Percentiles rank a stretch among this genome's conserved stretches.
Conservation (phyloP, 1,284 basidiomycete species). For the Puccinia polysora region DNA sequence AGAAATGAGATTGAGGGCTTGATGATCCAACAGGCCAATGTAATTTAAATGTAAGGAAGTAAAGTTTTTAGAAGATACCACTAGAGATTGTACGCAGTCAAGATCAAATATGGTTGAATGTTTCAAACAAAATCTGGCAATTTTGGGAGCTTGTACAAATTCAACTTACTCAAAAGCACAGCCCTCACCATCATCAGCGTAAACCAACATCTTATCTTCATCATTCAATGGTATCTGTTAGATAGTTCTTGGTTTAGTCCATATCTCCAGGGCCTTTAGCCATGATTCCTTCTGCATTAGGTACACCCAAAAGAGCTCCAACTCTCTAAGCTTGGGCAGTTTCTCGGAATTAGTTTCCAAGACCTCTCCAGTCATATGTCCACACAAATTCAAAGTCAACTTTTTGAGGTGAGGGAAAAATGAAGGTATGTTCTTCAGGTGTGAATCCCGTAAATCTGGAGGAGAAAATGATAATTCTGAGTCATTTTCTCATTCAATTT, state of each 20-base stretch:
- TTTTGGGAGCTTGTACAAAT: slow-evolving; percentile 2
- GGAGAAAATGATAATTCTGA: too few relatives aligned
- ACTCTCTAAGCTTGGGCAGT: slow-evolving; percentile 63
- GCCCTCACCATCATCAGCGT: slow-evolving; percentile 7
- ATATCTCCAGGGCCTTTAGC: background rate
- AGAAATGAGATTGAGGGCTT: slow-evolving; percentile 61
- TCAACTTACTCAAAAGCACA: background rate
- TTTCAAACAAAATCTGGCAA: slow-evolving; percentile 44
- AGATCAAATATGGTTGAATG: slow-evolving; percentile 77
- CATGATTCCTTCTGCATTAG: slow-evolving; percentile 58
- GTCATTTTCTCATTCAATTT: too few relatives aligned
- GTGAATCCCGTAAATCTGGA: slow-evolving; percentile 65
- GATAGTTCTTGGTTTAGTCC: slow-evolving; percentile 23
- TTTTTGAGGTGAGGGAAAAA: slow-evolving; percentile 74
- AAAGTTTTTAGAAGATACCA: slow-evolving; percentile 63
- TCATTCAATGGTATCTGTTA: slow-evolving; percentile 44
- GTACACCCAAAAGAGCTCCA: slow-evolving; percentile 85
- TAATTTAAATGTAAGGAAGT: slow-evolving; percentile 72
- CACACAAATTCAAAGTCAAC: slow-evolving; percentile 79
- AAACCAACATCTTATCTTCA: background rate
- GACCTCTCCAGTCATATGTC: slow-evolving; percentile 69
- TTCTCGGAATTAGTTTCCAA: slow-evolving; percentile 64
- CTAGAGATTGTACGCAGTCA: slow-evolving; percentile 64
- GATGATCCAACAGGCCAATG: slow-evolving; percentile 67
- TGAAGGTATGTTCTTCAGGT: slow-evolving; percentile 65